Base-by-base conservation (phyloP, 1,284 basidiomycete species). In the Blastosporella zonata region DNA sequence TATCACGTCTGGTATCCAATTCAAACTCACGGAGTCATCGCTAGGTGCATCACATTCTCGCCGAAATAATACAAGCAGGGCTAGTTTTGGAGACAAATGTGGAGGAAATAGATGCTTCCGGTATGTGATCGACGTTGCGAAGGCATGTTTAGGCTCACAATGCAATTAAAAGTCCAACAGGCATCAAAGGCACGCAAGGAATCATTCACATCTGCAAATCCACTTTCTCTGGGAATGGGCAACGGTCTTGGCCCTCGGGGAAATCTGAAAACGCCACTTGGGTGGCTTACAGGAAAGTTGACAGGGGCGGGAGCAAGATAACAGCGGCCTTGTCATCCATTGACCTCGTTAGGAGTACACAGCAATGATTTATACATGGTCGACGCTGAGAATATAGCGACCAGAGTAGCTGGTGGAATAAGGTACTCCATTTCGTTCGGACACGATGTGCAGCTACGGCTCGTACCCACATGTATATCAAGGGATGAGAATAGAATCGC, bases 21-120 rank as follows among this genome's bases (percentile, higher is more conserved):
- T 20, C 3, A 13, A n/a, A 15, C 50, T 50, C 38, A 54, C 25
- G 33, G 7, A 47, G 20, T 46, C 20, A 50, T 37, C 13, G 39
- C 39, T 60, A 93, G 91, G 93, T 93, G 6, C 94, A 99, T 62
- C 90, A 96, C 56, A 93, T 98, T 41, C 79, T 99, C 38, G 79
- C 87, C 28, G 96, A 99, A 68, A 87, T 99, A 41, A 92, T 99
- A 23, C 95, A 98, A 71, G 97, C 95, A 22, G 97, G 97, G 0
- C 75, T 99, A 25, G 97, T 99, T 2, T 74, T 99, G n/a, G 97
- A 99, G 68, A 99, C 97, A 5, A 97, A 96, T 64, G 89, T 97
- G 45, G 89, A 90, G 55, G 92, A 95, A 67, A 97, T 97, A 47
- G 84, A 87, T 55, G 70, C 69, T 49, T 81, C 84, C 58, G 82